Base-by-base conservation (phyloP, 2,329 filamentous ascomycete species). In the Ascochyta fabae region DNA sequence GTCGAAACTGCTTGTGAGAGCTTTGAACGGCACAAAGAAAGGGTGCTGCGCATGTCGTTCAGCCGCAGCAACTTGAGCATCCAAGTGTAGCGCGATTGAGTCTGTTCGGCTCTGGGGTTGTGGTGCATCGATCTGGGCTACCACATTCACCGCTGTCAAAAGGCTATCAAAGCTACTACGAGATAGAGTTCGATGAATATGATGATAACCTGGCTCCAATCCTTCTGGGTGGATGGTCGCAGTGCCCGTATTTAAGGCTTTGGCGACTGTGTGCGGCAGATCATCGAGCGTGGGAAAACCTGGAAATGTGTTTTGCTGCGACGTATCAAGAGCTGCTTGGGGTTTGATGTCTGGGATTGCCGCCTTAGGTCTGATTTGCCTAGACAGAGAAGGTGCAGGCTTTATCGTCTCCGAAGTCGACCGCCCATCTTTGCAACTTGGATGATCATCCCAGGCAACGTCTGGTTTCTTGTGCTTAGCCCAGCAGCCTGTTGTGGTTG, bases 401-500 rank as follows among this genome's bases (percentile, higher is more conserved):
- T 27, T 49, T 0, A 6, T 16, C 6, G 19, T 35, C 16, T 36
- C 35, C n/a, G 41, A 41, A 13, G 15, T 23, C 3, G 26, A 16
- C 26, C 24, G 41, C 15, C 24, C 24, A n/a, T 36, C 53, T 27
- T 56, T 60, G 47, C 71, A 74, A 53, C 65, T 73, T 36, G 67
- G 61, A 50, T 73, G 67, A 6, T 63, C 66, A 47, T 74, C 62
- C 71, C 71, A 74, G 44, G 44, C 58, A n/a, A 63, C 48, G 40
- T 66, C 46, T 9, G 71, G 71, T 50, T 67, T 74, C 0, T 59
- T 58, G 44, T 71, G 49, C 38, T 69, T 72, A 31, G 58, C 60
- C 71, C 71, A 75, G 48, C 72, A 75, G 2, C 71, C 71, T 15
- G 60, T 72, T 15, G 46, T 67, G 1, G 70, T 72, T 7, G 60